A percentile compares a stretch with the other conserved stretches of the same genome.
phyloP scores from a whole-genome alignment of 2,329 filamentous ascomycete species.

The Penicillium sp. region DNA sequence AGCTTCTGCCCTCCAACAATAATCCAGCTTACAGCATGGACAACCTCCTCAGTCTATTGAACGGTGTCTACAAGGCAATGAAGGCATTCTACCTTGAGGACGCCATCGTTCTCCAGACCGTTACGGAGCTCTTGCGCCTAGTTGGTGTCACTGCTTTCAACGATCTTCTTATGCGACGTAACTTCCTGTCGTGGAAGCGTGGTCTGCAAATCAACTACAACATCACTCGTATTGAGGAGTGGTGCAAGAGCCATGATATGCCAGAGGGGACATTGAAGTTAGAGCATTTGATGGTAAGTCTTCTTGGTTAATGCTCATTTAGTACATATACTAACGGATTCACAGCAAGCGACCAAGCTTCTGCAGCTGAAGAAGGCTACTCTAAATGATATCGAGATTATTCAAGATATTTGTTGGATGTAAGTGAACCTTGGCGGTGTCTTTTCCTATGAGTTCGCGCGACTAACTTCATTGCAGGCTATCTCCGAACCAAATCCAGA shows the following conservation, averaged over 20 bases:
- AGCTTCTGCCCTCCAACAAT: constrained; percentile 86
- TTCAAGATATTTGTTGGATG: constrained; percentile 99
- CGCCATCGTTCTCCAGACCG: constrained; percentile 89
- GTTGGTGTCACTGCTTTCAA: constrained; percentile 99
- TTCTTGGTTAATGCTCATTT: neutral
- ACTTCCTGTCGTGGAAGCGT: constrained; percentile 99
- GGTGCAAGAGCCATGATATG: constrained; percentile 99
- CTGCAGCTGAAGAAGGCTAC: constrained; percentile 98
- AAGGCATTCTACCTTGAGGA: constrained; percentile 98
- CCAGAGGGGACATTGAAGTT: constrained; percentile 95
- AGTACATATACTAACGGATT: constrained; percentile 12
- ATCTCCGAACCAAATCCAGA: constrained; percentile 98
- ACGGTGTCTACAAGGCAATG: constrained; percentile 98
- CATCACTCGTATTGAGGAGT: constrained; percentile 98
- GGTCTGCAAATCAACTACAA: constrained; percentile 99
- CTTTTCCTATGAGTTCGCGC: neutral
- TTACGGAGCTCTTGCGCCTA: constrained; percentile 86
- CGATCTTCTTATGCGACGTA: constrained; percentile 92
- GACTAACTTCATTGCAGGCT: constrained; percentile 57
- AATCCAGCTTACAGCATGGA: constrained; percentile 99
- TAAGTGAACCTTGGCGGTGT: constrained; percentile 52
- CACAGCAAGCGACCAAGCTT: constrained; percentile 91
- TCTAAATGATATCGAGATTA: constrained; percentile 98
- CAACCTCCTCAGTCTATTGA: constrained; percentile 89
- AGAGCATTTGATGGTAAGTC: constrained; percentile 88